A percentile compares a stretch with the other conserved stretches of the same genome.
phyloP scores from a whole-genome alignment of 192 early-diverging fungal species.

The Entomortierella beljakovae region DNA sequence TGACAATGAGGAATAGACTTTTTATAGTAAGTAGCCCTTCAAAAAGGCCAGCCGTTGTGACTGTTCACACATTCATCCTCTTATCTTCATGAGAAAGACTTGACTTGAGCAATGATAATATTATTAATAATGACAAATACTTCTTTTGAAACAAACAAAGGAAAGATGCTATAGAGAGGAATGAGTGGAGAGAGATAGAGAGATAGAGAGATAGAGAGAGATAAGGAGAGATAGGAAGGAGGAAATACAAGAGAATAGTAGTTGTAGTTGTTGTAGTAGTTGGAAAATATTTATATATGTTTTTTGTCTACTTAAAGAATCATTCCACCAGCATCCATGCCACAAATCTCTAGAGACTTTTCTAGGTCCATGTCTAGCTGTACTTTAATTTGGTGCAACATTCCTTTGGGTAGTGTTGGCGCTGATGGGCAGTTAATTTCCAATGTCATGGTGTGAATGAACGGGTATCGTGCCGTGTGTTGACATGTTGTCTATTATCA shows the following conservation, averaged over 20 bases:
- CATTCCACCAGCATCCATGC: conserved; percentile 46
- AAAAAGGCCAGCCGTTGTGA: not conserved
- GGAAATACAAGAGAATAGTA: too few species aligned
- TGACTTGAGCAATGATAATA: too few species aligned
- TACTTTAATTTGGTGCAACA: conserved; percentile 22
- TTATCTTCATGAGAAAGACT: too few species aligned
- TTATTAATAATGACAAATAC: not conserved
- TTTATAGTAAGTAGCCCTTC: not conserved
- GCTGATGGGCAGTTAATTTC: conserved; percentile 28
- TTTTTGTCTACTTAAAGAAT: conserved; percentile 9
- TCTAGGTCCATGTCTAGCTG: conserved; percentile 24
- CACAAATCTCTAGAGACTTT: conserved; percentile 46
- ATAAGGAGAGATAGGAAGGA: not conserved
- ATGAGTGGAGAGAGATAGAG: not conserved
- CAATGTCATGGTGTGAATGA: conserved; percentile 35
- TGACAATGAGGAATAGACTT: not conserved
- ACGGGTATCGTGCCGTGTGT: conserved; percentile 35
- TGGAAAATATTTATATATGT: too few species aligned
- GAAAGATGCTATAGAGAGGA: not conserved
- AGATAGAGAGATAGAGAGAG: not conserved
- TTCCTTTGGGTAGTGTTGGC: conserved; percentile 1
- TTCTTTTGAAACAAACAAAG: not conserved
- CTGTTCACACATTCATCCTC: too few species aligned
- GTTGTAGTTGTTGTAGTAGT: too few species aligned
- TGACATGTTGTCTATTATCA: conserved; percentile 23